Base-by-base conservation (phyloP, 495 filamentous ascomycete genomes). In the Hypoxylon crocopeplum region DNA sequence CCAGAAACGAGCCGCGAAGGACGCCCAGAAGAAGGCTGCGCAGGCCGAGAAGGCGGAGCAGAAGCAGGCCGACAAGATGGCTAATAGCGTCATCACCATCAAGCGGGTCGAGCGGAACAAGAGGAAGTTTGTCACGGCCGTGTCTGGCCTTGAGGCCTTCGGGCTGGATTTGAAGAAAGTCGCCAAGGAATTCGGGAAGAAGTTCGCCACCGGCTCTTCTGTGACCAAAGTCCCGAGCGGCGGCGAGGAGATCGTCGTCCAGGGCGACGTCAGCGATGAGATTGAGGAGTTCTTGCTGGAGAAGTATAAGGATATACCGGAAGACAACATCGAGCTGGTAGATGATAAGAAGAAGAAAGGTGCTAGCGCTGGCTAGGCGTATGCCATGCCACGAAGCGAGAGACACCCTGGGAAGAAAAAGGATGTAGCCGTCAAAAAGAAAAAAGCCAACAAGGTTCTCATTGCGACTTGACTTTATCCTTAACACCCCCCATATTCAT, bases 61-160 rank as follows among this genome's bases (percentile, higher is more conserved):
- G 44, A 90, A 91, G 64, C 87, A 92, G 41, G 83, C 85, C 12
- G 88, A 92, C 66, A 82, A 80, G 64, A 88, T 88, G 56, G 88
- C 89, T 15, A 83, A 86, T 45, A 88, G 88, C 40, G 91, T 93
- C 69, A 80, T 98, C 20, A 84, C 83, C 46, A 96, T 99, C 72
- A 97, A 97, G 82, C 89, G 95, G 2, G 91, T 99, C 45, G 94
- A 99, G 79, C 85, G 94, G 42, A 96, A 95, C 77, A 99, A 99
- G 80, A 83, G 94, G 59, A 99, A 99, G 75, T 92, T 86, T 67
- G 92, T 98, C 30, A 99, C 93, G 2, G 86, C 91, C 12, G 84
- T 98, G n/a, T 81, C 82, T 0, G 94, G 94, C 1, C 76, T 99
- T 16, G 94, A 98, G 72, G 86, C 88, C 0, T 93, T 96, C 61